Evolutionary conservation across 169 alveolate genomes (phyloP).

Genomic region (Cryptosporidium viatorum): DNA sequence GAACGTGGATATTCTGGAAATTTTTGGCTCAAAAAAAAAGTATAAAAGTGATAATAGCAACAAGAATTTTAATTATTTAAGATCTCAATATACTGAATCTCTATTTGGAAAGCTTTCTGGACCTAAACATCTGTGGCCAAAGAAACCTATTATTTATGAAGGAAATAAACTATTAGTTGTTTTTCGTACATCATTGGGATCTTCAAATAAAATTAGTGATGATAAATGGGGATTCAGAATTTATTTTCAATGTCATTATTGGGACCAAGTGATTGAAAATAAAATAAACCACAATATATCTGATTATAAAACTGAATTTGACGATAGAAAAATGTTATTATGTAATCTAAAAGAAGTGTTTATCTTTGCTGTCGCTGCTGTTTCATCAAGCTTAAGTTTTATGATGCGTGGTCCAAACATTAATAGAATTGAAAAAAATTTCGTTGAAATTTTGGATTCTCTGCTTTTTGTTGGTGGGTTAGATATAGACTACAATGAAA

Average conservation of each 20-base stretch:
- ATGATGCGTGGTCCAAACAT: slow-evolving; percentile 74
- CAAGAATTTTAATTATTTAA: background rate
- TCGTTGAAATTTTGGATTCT: slow-evolving; percentile 40
- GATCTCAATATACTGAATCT: slow-evolving; percentile 28
- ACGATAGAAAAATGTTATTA: background rate
- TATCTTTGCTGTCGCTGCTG: slow-evolving; percentile 17
- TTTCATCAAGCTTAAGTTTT: slow-evolving; percentile 42
- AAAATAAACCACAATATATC: background rate
- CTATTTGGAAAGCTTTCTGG: slow-evolving; percentile 50
- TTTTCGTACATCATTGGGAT: background rate
- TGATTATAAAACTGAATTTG: background rate
- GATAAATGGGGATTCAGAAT: slow-evolving; percentile 26
- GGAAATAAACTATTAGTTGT: slow-evolving; percentile 38
- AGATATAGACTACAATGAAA: background rate
- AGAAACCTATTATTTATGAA: slow-evolving; percentile 16
- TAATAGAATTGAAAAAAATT: slow-evolving; percentile 4
- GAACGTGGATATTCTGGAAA: slow-evolving; percentile 43
- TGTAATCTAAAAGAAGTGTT: slow-evolving; percentile 10
- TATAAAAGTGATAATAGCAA: background rate
- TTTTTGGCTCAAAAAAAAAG: background rate
- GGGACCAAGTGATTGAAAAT: slow-evolving; percentile 5
- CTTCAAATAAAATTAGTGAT: background rate
- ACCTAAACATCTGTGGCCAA: slow-evolving; percentile 12
- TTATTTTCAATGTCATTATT: slow-evolving; percentile 27
- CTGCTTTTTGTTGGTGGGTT: slow-evolving; percentile 72